These are phyloP conservation scores for fission yeast (Schizosaccharomyces pombe) DNA, from an alignment of 805 yeast genomes.

Conservation along the genomic window DNA sequence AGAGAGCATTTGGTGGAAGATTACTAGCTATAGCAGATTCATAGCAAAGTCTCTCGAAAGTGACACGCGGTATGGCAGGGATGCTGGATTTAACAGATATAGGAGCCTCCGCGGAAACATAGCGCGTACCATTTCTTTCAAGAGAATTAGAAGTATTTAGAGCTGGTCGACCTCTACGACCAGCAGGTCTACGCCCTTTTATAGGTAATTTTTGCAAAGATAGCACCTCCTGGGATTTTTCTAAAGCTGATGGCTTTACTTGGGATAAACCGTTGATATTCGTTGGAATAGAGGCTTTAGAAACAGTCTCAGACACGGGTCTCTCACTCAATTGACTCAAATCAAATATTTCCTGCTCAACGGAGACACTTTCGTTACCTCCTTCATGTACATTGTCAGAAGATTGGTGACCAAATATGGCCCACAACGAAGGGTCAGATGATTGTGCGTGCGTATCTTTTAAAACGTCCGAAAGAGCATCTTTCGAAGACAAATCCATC, in stretches of 20 bases:
- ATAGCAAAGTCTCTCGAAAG: conserved; percentile 7
- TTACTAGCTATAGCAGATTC: conserved; percentile 21
- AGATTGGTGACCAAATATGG: neutral
- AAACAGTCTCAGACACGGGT: neutral
- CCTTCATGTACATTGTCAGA: neutral
- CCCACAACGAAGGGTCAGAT: neutral
- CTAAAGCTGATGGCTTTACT: neutral
- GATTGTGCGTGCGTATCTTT: neutral
- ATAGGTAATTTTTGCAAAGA: too few species aligned
- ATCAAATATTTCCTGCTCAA: neutral
- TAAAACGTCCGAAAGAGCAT: neutral
- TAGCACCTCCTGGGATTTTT: too few species aligned
- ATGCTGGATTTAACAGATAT: neutral
- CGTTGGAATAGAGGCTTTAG: neutral
- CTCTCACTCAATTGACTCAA: neutral
- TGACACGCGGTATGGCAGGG: neutral
- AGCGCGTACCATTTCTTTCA: neutral
- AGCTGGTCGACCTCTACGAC: neutral
- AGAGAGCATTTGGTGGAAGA: conserved; percentile 18
- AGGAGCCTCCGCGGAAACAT: neutral
- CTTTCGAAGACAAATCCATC: neutral
- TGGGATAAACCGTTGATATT: neutral
- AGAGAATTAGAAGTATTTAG: neutral
- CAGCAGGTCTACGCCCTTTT: too few species aligned
- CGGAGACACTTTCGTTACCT: neutral